phyloP scores from a whole-genome alignment of 129 eudicot genomes.

The Kitagawia praeruptora region DNA sequence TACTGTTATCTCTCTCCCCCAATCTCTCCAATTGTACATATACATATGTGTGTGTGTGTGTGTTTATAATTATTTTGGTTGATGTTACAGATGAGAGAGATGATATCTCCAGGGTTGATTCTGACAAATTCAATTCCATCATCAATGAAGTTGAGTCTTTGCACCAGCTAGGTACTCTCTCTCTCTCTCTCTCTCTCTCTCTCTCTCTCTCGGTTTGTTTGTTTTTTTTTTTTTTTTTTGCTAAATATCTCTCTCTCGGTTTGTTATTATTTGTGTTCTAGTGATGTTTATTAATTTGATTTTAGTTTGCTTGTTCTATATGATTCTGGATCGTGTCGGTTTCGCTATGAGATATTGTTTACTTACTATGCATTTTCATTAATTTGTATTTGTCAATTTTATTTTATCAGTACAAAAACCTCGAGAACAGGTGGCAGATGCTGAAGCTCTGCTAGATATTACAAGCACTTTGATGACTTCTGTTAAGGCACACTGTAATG shows the following conservation, averaged over 20 bases:
- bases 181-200: background rate
- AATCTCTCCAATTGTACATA: background rate
- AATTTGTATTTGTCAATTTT: background rate
- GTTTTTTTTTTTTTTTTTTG: no score
- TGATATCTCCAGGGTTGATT: constrained; percentile 50
- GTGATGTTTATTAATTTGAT: background rate
- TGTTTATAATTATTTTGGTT: background rate
- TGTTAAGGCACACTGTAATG: constrained; percentile 67
- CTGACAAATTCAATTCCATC: constrained; percentile 48
- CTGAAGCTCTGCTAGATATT: constrained; percentile 85
- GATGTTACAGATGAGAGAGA: constrained; percentile 61
- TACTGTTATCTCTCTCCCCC: background rate
- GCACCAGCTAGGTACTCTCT: constrained; percentile 62
- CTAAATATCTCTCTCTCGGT: background rate
- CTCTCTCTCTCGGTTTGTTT: no score
- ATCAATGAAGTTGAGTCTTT: constrained; percentile 63
- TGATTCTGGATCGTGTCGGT: background rate
- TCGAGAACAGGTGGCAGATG: constrained; percentile 97
- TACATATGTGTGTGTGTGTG: background rate
- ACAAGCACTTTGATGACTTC: constrained; percentile 66
- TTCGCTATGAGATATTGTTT: background rate
- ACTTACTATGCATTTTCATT: background rate
- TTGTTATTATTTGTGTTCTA: background rate
- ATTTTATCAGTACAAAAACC: constrained; percentile 65
- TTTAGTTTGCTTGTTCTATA: background rate